Conservation (phyloP, 2,329 filamentous ascomycete species). For the Grosmannia clavigera region DNA sequence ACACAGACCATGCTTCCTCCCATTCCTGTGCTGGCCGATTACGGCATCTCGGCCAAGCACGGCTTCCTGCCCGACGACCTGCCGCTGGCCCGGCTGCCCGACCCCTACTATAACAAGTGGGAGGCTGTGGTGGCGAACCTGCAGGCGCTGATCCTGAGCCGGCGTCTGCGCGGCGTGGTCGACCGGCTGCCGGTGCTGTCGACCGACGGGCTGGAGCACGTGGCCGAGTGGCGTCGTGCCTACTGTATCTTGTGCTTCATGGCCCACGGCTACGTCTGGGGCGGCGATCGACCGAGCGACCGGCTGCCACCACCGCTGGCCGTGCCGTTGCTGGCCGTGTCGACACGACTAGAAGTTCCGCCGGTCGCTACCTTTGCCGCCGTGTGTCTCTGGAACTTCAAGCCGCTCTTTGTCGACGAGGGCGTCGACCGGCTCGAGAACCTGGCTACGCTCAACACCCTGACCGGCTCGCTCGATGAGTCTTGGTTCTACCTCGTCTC, state of each 20-base stretch:
- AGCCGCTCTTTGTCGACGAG: conserved; percentile 76
- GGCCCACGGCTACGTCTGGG: conserved; percentile 93
- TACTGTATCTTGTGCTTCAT: conserved; percentile 87
- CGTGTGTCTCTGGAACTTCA: conserved; percentile 93
- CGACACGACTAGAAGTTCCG: conserved; percentile 68
- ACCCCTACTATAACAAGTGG: conserved; percentile 92
- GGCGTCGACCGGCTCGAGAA: conserved; percentile 76
- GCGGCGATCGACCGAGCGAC: conserved; percentile 67
- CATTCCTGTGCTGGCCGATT: conserved; percentile 56
- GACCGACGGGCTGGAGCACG: conserved; percentile 66
- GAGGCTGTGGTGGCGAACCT: conserved; percentile 77
- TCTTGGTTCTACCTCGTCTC: conserved; percentile 98
- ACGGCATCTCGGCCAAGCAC: conserved; percentile 64
- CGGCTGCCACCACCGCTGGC: conserved; percentile 70
- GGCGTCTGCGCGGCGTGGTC: conserved; percentile 66
- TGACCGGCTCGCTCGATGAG: conserved; percentile 89
- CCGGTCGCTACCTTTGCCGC: conserved; percentile 91
- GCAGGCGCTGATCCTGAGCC: conserved; percentile 75
- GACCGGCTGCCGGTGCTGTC: conserved; percentile 74
- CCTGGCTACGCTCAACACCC: conserved; percentile 74
- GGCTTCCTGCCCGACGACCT: conserved; percentile 79
- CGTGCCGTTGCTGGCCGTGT: conserved; percentile 67
- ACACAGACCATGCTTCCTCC: conserved; percentile 38
- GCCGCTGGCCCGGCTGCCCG: conserved; percentile 68
- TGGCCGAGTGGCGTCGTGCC: conserved; percentile 85